Percentiles rank a stretch among this genome's conserved stretches.
phyloP scores from a whole-genome alignment of 768 basidiomycete species.

The Ramaria rubella region DNA sequence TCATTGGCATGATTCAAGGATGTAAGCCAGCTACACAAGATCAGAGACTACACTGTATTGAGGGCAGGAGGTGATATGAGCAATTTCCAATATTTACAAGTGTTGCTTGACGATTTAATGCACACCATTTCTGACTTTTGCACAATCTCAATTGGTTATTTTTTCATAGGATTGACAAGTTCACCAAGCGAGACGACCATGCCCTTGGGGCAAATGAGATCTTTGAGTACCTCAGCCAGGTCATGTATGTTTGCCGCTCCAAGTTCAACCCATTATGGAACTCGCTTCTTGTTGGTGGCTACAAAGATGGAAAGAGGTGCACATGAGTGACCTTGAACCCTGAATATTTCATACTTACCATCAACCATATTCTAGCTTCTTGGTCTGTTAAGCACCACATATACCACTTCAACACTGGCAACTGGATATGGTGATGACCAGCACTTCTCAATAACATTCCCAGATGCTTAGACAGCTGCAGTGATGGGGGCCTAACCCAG shows the following conservation, averaged over 20 bases:
- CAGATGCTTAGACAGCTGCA: too few relatives aligned
- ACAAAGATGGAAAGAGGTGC: constrained; percentile 77
- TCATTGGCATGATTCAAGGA: constrained; percentile 97
- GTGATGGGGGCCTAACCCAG: too few relatives aligned
- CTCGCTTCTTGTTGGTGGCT: constrained; percentile 84
- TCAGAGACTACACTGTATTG: constrained; percentile 79
- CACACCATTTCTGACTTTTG: constrained; percentile 7
- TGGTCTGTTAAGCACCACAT: constrained; percentile 93
- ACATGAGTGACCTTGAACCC: constrained; percentile 15
- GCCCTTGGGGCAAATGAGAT: constrained; percentile 83
- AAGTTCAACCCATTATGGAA: constrained; percentile 97
- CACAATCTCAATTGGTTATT: neutral
- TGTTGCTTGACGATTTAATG: constrained; percentile 68
- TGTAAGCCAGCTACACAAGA: constrained; percentile 77
- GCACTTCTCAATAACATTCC: too few relatives aligned
- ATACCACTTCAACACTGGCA: constrained; percentile 85
- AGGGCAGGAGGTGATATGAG: constrained; percentile 96
- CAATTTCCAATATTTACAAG: constrained; percentile 92
- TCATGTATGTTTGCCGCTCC: constrained; percentile 84
- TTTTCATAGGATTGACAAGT: constrained; percentile 50
- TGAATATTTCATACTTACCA: neutral
- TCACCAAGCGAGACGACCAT: constrained; percentile 77
- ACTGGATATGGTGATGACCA: constrained; percentile 95
- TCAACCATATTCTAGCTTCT: constrained; percentile 52
- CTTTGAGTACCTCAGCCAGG: constrained; percentile 83